Evolutionary conservation across 2,329 filamentous ascomycete species (phyloP).

Genomic region (Thyridium curvatum): DNA sequence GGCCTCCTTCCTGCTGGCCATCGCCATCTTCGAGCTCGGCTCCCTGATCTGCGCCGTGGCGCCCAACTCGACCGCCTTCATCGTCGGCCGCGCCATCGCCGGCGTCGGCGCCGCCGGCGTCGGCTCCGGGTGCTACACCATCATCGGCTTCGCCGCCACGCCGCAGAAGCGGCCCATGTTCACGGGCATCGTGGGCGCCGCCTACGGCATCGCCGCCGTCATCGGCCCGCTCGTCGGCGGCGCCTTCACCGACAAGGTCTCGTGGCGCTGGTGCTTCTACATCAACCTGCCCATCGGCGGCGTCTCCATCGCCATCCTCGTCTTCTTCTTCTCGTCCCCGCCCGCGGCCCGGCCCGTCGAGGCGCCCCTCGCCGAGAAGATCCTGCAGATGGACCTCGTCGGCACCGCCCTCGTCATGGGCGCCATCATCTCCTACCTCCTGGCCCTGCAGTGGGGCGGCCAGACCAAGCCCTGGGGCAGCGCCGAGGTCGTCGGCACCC

Average conservation of each 20-base stretch:
- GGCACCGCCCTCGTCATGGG: constrained; percentile 31
- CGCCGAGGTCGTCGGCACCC: constrained; percentile 24
- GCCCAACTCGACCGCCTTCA: constrained; percentile 38
- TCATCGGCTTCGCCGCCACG: constrained; percentile 25
- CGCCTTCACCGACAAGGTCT: constrained; percentile 15
- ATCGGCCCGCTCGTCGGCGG: constrained; percentile 18
- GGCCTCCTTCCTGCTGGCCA: constrained; percentile 37
- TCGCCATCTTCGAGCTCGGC: constrained; percentile 49
- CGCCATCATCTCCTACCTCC: constrained; percentile 27
- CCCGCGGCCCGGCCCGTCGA: constrained; percentile 19
- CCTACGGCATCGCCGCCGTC: constrained; percentile 13
- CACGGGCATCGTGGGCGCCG: constrained; percentile 9
- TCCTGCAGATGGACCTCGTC: constrained; percentile 33
- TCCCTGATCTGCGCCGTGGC: constrained; percentile 44
- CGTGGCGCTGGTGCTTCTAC: constrained; percentile 21
- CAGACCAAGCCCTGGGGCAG: constrained; percentile 27
- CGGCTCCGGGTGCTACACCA: constrained; percentile 28
- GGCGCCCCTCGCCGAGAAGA: constrained; percentile 25
- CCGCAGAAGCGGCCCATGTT: constrained; percentile 12
- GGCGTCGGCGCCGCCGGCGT: constrained; percentile 38
- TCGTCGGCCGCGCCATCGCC: constrained; percentile 45
- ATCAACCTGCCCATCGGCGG: constrained; percentile 24
- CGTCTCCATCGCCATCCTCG: constrained; percentile 13
- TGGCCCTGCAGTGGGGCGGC: constrained; percentile 37
- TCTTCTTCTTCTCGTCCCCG: constrained; percentile 28